Evolutionary conservation across 169 alveolate genomes (phyloP), one percentile per base, ranked within the genome.

Genomic region (Plasmodium blacklocki): DNA sequence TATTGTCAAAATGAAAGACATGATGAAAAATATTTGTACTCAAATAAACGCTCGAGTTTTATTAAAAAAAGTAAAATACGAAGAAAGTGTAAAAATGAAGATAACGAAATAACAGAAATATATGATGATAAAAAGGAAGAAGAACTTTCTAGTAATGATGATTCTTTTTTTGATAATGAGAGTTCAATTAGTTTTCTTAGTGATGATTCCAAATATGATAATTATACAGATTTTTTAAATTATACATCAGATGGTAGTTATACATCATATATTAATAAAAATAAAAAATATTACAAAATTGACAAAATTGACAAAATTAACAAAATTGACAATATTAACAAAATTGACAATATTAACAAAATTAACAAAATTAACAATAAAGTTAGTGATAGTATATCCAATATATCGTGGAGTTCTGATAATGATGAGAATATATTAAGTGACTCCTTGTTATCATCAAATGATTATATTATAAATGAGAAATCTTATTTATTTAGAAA

Each of bases 101-200:
- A 66, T 39, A 2, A 0, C 0, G 70, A 26, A 60, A 60, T 11
- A n/a, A 39, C 21, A 67, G n/a, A 15, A n/a, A 43, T 39, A 39
- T 71, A 11, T 29, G 71, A 70, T 23, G 56, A 52, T 54, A 56
- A 47, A 23, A 78, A 78, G 19, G 67, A 59, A 26, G 78, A 78
- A 1, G 73, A 70, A 8, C 9, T n/a, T 59, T 19, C 67, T 9
- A 64, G 78, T 66, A 71, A 66, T 18, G n/a, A 19, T 50, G 72
- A 78, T 14, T 63, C 89, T 0, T 64, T 64, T 78, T 78, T 78
- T n/a, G 89, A 78, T 29, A 26, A 63, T 29, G n/a, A 71, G 18
- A 78, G 89, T n/a, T 78, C 89, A 14, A 78, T 78, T 21, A 43
- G 68, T 39, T 78, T 78, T 66, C 67, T 78, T 26, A 78, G 89